phyloP scores from a whole-genome alignment of 176 grass and related monocot species.

The Musa schizocarpa region DNA sequence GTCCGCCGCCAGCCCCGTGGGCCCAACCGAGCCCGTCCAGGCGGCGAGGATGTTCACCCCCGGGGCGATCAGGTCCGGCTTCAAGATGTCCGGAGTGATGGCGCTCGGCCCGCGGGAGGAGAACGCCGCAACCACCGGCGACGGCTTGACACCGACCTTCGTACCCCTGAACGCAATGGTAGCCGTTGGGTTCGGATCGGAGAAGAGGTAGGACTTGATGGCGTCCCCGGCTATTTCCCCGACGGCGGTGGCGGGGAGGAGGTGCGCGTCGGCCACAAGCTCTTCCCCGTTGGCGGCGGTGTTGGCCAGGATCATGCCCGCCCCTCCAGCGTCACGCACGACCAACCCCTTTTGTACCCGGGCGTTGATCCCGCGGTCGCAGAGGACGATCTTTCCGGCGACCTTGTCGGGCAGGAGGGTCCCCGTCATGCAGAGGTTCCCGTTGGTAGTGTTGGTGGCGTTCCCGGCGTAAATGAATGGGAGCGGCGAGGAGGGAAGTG shows the following conservation, averaged over 20 bases:
- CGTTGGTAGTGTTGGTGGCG: constrained; percentile 64
- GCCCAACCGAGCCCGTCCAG: constrained; percentile 63
- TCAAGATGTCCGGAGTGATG: constrained; percentile 58
- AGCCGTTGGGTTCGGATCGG: constrained; percentile 55
- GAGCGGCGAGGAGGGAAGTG: constrained; percentile 31
- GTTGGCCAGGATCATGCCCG: constrained; percentile 87
- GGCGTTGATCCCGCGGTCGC: constrained; percentile 77
- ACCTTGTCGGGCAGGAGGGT: constrained; percentile 81
- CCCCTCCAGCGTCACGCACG: constrained; percentile 63
- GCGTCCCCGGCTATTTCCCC: constrained; percentile 62
- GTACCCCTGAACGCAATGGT: constrained; percentile 68
- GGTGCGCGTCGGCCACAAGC: constrained; percentile 76
- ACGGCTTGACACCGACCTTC: constrained; percentile 59
- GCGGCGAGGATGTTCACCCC: constrained; percentile 88
- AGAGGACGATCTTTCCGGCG: constrained; percentile 81
- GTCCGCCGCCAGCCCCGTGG: constrained; percentile 50
- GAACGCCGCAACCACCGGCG: constrained; percentile 88
- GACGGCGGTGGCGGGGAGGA: constrained; percentile 57
- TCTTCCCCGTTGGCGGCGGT: constrained; percentile 75
- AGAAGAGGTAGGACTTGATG: constrained; percentile 45
- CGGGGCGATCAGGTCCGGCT: constrained; percentile 80
- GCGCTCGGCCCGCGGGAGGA: constrained; percentile 76
- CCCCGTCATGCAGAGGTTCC: constrained; percentile 74
- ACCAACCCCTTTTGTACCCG: constrained; percentile 82
- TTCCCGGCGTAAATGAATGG: constrained; percentile 78